Base-by-base conservation (phyloP, 768 basidiomycete species). In the Lentinula edodes region DNA sequence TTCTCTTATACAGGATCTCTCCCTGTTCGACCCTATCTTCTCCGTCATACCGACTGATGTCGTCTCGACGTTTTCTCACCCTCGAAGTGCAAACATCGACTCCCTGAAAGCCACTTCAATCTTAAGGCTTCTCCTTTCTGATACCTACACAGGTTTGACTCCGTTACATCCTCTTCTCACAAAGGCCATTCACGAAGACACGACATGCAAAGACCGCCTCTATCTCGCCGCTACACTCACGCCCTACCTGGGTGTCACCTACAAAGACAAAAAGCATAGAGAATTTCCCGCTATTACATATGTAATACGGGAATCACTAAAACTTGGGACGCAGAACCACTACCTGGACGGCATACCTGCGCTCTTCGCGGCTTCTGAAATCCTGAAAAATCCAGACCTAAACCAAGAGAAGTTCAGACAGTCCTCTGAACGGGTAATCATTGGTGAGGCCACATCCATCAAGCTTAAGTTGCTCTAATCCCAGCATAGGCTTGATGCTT, bases 221-320 rank as follows among this genome's bases (percentile, higher is more conserved):
- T 96, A 83, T 74, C 81, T 98, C 36, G 89, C 91, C 0, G 80
- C 88, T 5, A 81, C 85, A 6, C 75, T 95, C n/a, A 83, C 85
- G 2, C 93, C 95, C 0, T 93, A 86, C 62, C 70, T 78, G 23
- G 78, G 75, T 5, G 70, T 89, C 15, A 83, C 80, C 3, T 90
- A 86, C 67, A 68, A 64, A 15, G 86, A 89, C 64, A 76, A 78
- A 62, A 94, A 92, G 71, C 83, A 85, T 51, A 91, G 84, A 66
- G 68, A 70, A 0, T 75, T 82, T 9, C 76, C 80, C 6, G 83
- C 85, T 0, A 80, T 88, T 5, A 87, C 90, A 58, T 83, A 84
- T 35, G 86, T 88, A 34, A 81, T 98, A 38, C 82, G 90, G 52
- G 91, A 96, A 52, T 90, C 91, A 6, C 73, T 97, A 61, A 98